These are phyloP conservation scores for Phyllosticta citriasiana DNA, from an alignment of 2,329 filamentous ascomycete genomes.

Conservation along the genomic window DNA sequence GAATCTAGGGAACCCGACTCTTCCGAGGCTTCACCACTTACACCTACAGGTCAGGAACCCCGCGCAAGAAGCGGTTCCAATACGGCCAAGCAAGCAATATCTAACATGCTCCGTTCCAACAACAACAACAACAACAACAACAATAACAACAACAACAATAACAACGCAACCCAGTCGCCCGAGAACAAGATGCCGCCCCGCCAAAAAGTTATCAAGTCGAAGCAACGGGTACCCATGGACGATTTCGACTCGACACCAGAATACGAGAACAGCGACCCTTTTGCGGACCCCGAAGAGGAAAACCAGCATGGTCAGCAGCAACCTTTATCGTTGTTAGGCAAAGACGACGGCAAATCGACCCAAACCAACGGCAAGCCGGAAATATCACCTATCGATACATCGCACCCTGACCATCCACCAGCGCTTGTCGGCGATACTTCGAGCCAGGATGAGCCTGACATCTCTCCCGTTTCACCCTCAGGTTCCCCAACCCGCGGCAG, in stretches of 20 bases:
- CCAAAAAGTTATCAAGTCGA: constrained; percentile 49
- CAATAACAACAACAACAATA: not conserved
- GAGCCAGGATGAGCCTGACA: constrained; percentile 48
- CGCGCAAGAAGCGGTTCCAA: constrained; percentile 7
- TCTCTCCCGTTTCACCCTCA: constrained; percentile 24
- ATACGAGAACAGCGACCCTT: constrained; percentile 37
- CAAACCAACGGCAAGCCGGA: constrained; percentile 7
- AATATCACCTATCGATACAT: constrained; percentile 11
- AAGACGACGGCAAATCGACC: not conserved
- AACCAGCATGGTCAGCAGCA: constrained; percentile 17
- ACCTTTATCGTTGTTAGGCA: not conserved
- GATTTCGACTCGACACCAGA: constrained; percentile 55
- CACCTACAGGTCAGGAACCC: not conserved
- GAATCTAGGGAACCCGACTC: not conserved
- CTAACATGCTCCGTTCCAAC: constrained; percentile 6
- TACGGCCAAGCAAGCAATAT: constrained; percentile 7
- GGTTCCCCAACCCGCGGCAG: constrained; percentile 2
- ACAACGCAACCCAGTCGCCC: not conserved
- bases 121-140: not conserved
- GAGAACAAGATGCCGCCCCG: constrained; percentile 33
- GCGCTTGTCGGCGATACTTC: constrained; percentile 61
- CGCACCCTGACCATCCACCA: constrained; percentile 40
- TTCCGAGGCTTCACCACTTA: not conserved
- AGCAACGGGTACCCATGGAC: constrained; percentile 56
- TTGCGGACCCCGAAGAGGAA: constrained; percentile 28